phyloP scores from a whole-genome alignment of 2,329 filamentous ascomycete genomes.

The Venturiaceae sp. region DNA sequence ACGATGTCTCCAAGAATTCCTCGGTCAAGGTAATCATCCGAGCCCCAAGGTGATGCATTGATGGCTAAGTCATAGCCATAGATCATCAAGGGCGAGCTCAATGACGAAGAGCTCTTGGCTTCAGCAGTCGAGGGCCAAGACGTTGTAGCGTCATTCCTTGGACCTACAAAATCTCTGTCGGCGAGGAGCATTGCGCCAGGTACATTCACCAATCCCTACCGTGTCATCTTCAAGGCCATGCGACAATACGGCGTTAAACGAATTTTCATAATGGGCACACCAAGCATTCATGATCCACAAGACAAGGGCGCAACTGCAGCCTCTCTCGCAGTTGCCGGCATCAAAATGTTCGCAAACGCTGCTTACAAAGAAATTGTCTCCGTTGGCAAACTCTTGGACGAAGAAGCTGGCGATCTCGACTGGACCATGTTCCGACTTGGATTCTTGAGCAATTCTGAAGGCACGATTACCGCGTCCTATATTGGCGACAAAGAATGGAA shows the following conservation, averaged over 20 bases:
- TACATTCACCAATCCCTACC: background rate
- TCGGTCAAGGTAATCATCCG: too few relatives aligned
- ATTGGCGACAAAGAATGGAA: background rate
- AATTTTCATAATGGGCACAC: conserved; percentile 3
- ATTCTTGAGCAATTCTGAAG: background rate
- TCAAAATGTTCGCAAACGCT: background rate
- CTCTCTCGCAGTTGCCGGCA: background rate
- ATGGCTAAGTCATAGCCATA: too few relatives aligned
- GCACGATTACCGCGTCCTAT: background rate
- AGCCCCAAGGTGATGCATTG: too few relatives aligned
- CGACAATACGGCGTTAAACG: background rate
- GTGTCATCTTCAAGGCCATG: background rate
- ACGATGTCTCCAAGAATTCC: too few relatives aligned
- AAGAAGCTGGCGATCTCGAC: conserved; percentile 2
- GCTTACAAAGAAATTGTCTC: background rate
- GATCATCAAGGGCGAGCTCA: too few relatives aligned
- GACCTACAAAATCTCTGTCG: background rate
- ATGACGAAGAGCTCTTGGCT: too few relatives aligned
- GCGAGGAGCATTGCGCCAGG: background rate
- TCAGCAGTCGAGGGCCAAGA: too few relatives aligned
- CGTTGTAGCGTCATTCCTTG: background rate
- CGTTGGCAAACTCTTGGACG: background rate
- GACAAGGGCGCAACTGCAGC: background rate
- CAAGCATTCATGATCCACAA: background rate
- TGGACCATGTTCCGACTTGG: conserved; percentile 3